phyloP scores from a whole-genome alignment of 805 yeast genomes.

The Pichia gijzeniarum region DNA sequence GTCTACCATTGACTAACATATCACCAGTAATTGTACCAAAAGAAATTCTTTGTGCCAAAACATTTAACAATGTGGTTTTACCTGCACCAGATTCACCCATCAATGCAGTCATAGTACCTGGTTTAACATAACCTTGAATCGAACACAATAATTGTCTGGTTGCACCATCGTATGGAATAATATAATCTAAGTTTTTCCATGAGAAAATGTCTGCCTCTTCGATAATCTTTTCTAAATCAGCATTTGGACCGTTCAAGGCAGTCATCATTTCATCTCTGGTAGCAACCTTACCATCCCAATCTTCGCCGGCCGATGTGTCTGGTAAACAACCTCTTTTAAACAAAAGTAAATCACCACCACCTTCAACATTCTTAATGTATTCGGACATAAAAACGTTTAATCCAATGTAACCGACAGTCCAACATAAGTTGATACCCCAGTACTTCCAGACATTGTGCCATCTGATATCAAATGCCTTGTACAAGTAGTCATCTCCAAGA shows the following conservation, averaged over 20 bases:
- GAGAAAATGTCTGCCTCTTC: constrained; percentile 44
- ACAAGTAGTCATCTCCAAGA: constrained; percentile 45
- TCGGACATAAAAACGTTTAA: constrained; percentile 28
- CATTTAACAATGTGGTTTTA: constrained; percentile 51
- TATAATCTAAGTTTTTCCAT: constrained; percentile 59
- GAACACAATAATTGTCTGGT: constrained; percentile 37
- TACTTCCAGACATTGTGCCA: constrained; percentile 73
- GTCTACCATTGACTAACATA: constrained; percentile 48
- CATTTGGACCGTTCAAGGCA: constrained; percentile 22
- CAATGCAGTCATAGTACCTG: constrained; percentile 53
- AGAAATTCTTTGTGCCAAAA: constrained; percentile 44
- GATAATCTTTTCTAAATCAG: constrained; percentile 26
- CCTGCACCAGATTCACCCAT: constrained; percentile 69
- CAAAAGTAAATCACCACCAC: constrained; percentile 29
- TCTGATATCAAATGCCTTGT: constrained; percentile 41
- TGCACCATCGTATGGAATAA: constrained; percentile 42
- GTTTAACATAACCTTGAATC: constrained; percentile 40
- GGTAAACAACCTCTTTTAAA: constrained; percentile 25
- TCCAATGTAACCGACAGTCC: constrained; percentile 34
- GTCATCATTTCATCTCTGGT: constrained; percentile 21
- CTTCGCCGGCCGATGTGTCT: constrained; percentile 26
- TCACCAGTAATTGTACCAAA: constrained; percentile 54
- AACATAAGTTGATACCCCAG: constrained; percentile 47
- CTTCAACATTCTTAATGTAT: constrained; percentile 22
- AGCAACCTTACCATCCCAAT: constrained; percentile 36